phyloP scores from a whole-genome alignment of 1,139 yeast species.

The Scheffersomyces titani region DNA sequence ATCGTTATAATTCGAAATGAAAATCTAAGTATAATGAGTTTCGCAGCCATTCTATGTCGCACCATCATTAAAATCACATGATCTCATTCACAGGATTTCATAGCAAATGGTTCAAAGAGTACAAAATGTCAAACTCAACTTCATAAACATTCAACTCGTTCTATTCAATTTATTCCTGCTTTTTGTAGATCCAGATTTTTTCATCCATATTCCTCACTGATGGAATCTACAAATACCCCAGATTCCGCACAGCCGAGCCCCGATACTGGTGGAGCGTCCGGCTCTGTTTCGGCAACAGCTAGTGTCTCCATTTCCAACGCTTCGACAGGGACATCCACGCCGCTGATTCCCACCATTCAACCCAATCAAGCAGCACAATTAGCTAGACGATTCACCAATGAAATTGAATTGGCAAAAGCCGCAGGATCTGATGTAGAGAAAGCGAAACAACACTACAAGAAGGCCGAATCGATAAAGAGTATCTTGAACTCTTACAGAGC shows the following conservation, averaged over 20 bases:
- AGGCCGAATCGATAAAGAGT: conserved; percentile 67
- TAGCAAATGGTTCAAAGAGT: not conserved
- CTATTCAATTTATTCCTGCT: no score
- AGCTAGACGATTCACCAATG: conserved; percentile 58
- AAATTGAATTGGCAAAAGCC: conserved; percentile 62
- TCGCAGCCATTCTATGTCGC: no score
- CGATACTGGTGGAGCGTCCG: not conserved
- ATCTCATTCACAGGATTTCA: not conserved
- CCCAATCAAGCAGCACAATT: conserved; percentile 64
- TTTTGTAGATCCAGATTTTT: not conserved
- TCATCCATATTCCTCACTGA: not conserved
- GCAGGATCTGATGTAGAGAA: conserved; percentile 56
- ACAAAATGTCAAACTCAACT: not conserved
- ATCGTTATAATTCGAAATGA: no score
- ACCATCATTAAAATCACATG: no score
- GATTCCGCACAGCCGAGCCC: not conserved
- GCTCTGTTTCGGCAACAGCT: not conserved
- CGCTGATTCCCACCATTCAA: conserved; percentile 29
- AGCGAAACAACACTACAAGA: conserved; percentile 65
- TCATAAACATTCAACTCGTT: not conserved
- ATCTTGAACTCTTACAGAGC: conserved; percentile 44
- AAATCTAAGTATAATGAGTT: no score
- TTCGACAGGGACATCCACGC: not conserved
- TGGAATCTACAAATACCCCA: not conserved
- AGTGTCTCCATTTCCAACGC: not conserved